Conservation (phyloP, 2,329 filamentous ascomycete genomes). For the Septoria linicola region DNA sequence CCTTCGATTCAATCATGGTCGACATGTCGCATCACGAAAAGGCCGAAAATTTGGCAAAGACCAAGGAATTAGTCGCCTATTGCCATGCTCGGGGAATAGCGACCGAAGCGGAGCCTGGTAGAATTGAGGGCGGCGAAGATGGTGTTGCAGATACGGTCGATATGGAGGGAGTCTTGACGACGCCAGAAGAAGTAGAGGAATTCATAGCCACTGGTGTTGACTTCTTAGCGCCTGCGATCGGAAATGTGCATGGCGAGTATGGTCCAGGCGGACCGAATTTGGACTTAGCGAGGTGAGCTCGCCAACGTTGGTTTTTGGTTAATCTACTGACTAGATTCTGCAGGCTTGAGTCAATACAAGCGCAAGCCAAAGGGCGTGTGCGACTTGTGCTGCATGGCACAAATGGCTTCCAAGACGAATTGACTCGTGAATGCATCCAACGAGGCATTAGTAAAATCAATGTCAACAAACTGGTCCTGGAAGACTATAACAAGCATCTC, state of each 20-base stretch:
- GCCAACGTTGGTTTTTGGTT: no score
- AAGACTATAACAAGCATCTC: conserved; percentile 50
- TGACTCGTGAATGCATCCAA: conserved; percentile 55
- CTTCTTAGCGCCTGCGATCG: conserved; percentile 72
- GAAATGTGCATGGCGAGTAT: conserved; percentile 74
- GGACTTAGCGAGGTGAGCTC: conserved; percentile 54
- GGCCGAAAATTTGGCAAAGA: conserved; percentile 66
- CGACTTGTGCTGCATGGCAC: conserved; percentile 59
- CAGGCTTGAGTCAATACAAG: conserved; percentile 49
- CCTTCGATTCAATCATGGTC: conserved; percentile 73
- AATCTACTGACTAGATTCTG: not conserved
- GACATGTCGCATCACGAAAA: conserved; percentile 74
- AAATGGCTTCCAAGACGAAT: conserved; percentile 56
- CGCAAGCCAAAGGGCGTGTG: conserved; percentile 50
- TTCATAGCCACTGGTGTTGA: conserved; percentile 72
- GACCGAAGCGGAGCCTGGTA: conserved; percentile 68
- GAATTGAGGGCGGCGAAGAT: conserved; percentile 73
- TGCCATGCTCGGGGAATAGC: conserved; percentile 66
- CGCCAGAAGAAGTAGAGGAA: conserved; percentile 65
- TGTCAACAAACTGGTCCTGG: conserved; percentile 59
- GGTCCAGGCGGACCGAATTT: conserved; percentile 57
- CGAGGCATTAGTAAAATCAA: conserved; percentile 58
- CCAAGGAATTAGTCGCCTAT: conserved; percentile 60
- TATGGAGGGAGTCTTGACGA: conserved; percentile 64
- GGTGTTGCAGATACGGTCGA: conserved; percentile 65